Evolutionary conservation across 352 stramenopile genomes (phyloP).

Genomic region (Phytophthora litchii): DNA sequence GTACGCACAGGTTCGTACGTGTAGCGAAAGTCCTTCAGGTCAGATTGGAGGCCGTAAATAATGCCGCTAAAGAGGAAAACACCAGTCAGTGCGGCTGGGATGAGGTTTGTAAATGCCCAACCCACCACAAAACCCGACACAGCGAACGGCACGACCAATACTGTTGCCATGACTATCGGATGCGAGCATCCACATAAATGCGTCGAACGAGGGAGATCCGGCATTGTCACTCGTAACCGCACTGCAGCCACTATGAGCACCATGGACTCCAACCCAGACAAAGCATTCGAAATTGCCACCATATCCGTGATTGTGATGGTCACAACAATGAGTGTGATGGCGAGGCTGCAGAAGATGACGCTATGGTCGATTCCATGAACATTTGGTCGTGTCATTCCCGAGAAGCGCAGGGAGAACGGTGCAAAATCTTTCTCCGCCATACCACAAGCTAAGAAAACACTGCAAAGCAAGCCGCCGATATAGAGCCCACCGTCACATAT

Average conservation of each 20-base stretch:
- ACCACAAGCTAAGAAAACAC: slow-evolving; percentile 57
- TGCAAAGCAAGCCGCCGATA: slow-evolving; percentile 50
- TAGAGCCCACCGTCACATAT: slow-evolving; percentile 52
- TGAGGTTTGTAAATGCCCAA: slow-evolving; percentile 49
- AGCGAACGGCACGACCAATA: slow-evolving; percentile 42
- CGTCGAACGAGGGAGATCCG: slow-evolving; percentile 39
- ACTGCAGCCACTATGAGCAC: slow-evolving; percentile 47
- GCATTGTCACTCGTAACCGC: slow-evolving; percentile 43
- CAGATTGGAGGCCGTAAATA: slow-evolving; percentile 54
- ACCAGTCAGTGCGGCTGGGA: slow-evolving; percentile 41
- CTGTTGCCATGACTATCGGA: slow-evolving; percentile 34
- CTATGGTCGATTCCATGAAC: slow-evolving; percentile 38
- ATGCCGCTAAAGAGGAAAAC: slow-evolving; percentile 61
- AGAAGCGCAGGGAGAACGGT: slow-evolving; percentile 47
- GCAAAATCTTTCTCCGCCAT: slow-evolving; percentile 61
- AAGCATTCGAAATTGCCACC: slow-evolving; percentile 58
- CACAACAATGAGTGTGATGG: slow-evolving; percentile 62
- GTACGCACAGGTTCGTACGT: slow-evolving; percentile 27
- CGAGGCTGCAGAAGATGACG: slow-evolving; percentile 61
- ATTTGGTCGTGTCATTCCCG: slow-evolving; percentile 33
- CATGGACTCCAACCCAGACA: slow-evolving; percentile 50
- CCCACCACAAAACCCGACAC: slow-evolving; percentile 41
- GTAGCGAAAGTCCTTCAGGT: slow-evolving; percentile 49
- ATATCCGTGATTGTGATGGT: slow-evolving; percentile 59
- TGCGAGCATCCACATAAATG: slow-evolving; percentile 51